Conservation (phyloP, 169 alveolate species). For the Cyclospora cayetanensis region DNA sequence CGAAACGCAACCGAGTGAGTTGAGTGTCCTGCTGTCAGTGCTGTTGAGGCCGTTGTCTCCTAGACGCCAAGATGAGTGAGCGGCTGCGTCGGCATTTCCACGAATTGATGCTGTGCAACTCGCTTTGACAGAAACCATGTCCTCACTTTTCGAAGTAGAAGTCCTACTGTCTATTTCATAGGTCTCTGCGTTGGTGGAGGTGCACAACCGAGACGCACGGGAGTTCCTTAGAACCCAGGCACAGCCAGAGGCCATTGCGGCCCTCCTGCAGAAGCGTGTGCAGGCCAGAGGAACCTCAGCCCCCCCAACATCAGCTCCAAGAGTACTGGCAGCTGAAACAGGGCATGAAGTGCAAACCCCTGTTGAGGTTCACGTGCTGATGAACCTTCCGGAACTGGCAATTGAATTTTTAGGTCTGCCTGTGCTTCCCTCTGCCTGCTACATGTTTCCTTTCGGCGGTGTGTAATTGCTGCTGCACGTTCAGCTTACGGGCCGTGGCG, state of each 20-base stretch:
- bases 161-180: no score
- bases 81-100: background rate
- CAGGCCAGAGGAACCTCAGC: background rate
- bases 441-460: no score
- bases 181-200: conserved; percentile 38
- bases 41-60: background rate
- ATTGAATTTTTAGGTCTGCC: conserved; percentile 86
- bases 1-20: conserved; percentile 81
- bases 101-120: no score
- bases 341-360: conserved; percentile 7
- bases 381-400: conserved; percentile 92
- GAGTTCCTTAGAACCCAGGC: conserved; percentile 35
- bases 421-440: background rate
- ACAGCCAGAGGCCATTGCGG: conserved; percentile 41
- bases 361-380: conserved; percentile 85
- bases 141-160: no score
- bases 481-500: no score
- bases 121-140: no score
- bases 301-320: background rate
- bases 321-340: background rate
- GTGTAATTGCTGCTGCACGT: background rate
- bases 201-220: conserved; percentile 60
- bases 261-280: conserved; percentile 29
- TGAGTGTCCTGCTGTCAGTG: background rate
- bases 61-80: no score